Base-by-base conservation (phyloP, 345 rosid species). In the Bretschneidera sinensis region DNA sequence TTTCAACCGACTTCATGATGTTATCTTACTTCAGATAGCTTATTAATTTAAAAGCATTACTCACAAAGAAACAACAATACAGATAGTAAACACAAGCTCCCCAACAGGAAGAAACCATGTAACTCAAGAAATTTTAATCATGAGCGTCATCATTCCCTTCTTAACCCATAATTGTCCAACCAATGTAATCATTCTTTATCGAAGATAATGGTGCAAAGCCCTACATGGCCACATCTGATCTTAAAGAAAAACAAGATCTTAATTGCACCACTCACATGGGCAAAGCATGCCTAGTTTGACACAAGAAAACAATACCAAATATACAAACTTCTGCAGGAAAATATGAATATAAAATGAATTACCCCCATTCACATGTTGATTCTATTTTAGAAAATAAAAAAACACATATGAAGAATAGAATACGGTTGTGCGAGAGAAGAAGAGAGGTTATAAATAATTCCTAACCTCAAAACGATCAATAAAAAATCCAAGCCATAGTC, bases 391-490 rank as follows among this genome's bases (percentile, higher is more conserved):
- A 39, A n/a, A n/a, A n/a, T n/a, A n/a, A n/a, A n/a, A n/a, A 17
- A 48, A 24, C 52, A 55, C 35, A 34, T 55, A 48, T 39, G 22
- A 17, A 51, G 20, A 22, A 31, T 47, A 19, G 57, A 21, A 62
- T 9, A 39, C 14, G 17, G 14, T 34, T 61, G 24, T 16, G 25
- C 18, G 58, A 54, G 34, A 60, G 48, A 25, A 24, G 47, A 45
- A 60, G 56, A 70, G 23, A 0, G 16, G 45, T 17, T 21, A 20
- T 54, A 50, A 54, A 64, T 20, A 67, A 55, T 34, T 55, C 65
- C 80, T 75, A 60, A 94, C 97, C 96, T 94, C 99, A 81, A 94
- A 94, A 22, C 95, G 97, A 70, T 94, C 99, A 57, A 90, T 83
- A 59, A 94, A 76, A 81, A 91, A 94, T 24, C 99, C 99, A 67